A percentile compares a stretch with the other conserved stretches of the same genome.
Conservation (phyloP, 2,329 filamentous ascomycete species). For the Verruconis gallopava region DNA sequence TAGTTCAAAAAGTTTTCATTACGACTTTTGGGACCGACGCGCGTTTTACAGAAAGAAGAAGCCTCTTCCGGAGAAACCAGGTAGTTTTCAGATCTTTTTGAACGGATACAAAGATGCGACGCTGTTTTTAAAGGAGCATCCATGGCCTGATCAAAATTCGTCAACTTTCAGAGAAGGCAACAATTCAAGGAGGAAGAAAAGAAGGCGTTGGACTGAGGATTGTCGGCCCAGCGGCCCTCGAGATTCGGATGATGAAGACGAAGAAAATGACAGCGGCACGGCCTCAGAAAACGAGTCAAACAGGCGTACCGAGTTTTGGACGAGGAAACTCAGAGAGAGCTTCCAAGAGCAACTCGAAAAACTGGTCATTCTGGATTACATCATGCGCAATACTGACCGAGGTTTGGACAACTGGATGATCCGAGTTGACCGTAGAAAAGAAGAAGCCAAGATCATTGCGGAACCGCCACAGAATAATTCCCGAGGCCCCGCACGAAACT, state of each 20-base stretch:
- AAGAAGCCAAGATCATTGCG: constrained; percentile 73
- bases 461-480: constrained; percentile 61
- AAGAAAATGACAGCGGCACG: constrained; percentile 23
- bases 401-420: constrained; percentile 99
- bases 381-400: constrained; percentile 97
- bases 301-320: constrained; percentile 62
- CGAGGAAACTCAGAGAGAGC: constrained; percentile 71
- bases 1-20: constrained; percentile 94
- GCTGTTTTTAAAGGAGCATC: constrained; percentile 84
- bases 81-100: constrained; percentile 94
- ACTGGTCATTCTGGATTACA: constrained; percentile 92
- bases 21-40: constrained; percentile 91
- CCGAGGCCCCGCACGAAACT: constrained; percentile 19
- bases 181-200: constrained; percentile 53
- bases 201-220: constrained; percentile 58
- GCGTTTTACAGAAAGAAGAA: constrained; percentile 81
- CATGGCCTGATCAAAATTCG: constrained; percentile 85
- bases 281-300: constrained; percentile 15
- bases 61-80: constrained; percentile 74
- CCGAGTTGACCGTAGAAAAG: constrained; percentile 74
- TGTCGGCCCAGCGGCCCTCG: constrained; percentile 56
- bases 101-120: constrained; percentile 97
- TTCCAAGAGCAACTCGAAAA: constrained; percentile 95
- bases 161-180: constrained; percentile 43
- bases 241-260: constrained; percentile 48